Evolutionary conservation across 148 eudicot genomes (phyloP).

Genomic region (Nyssa sinensis): DNA sequence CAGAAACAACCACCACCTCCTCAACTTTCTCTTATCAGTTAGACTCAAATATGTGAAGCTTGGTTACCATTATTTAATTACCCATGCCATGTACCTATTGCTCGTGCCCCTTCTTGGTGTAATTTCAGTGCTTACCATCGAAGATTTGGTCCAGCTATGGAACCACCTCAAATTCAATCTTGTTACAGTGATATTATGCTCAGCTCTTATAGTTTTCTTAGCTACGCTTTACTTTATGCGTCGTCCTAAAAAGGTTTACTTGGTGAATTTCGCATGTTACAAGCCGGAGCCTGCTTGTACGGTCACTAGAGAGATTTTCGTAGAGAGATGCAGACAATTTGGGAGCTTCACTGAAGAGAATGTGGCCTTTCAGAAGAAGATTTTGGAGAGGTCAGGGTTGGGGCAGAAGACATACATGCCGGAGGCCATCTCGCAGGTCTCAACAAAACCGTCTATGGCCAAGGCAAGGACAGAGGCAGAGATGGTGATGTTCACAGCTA

Average conservation of each 20-base stretch:
- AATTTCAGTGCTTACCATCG: conserved; percentile 14
- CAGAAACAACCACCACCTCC: too few species aligned
- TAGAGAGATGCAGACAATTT: conserved; percentile 17
- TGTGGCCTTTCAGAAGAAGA: conserved; percentile 30
- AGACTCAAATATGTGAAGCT: conserved; percentile 53
- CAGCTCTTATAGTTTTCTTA: too few species aligned
- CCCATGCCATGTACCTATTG: conserved; percentile 46
- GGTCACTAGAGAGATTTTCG: conserved; percentile 33
- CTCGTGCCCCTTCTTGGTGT: conserved; percentile 28
- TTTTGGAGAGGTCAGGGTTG: conserved; percentile 36
- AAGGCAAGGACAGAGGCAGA: conserved; percentile 37
- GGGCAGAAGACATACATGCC: conserved; percentile 36
- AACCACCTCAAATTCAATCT: conserved; percentile 38
- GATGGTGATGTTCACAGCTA: conserved; percentile 38
- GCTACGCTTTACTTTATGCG: conserved; percentile 46
- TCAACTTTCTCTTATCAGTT: conserved; percentile 33
- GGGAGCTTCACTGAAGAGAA: conserved; percentile 28
- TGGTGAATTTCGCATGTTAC: conserved; percentile 42
- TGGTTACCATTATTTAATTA: conserved; percentile 48
- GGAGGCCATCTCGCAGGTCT: conserved; percentile 15
- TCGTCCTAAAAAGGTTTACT: conserved; percentile 39
- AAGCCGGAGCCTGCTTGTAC: conserved; percentile 31
- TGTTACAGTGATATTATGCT: conserved; percentile 36
- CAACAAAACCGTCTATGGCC: conserved; percentile 23
- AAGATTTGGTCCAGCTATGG: conserved; percentile 27